Base-by-base conservation (phyloP, 2,329 filamentous ascomycete species). In the Lachnellula arida region DNA sequence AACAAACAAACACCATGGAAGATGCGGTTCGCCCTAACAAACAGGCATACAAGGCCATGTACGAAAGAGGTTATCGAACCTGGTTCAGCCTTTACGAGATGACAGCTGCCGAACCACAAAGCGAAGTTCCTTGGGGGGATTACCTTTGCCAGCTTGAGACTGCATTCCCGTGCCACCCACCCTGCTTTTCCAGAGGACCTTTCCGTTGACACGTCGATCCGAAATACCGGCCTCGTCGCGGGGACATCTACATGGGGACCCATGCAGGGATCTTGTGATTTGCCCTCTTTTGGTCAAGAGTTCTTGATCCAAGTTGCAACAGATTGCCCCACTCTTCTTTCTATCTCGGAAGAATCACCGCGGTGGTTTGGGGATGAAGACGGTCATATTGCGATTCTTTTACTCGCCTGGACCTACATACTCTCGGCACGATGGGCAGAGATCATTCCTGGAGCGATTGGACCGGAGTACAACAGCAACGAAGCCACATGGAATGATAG, bases 371-470 rank as follows among this genome's bases (percentile, higher is more conserved):
- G 23, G 46, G 58, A 57, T 17, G 57, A 62, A 14, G 37, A 61
- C 23, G 44, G 59, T 37, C 60, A 64, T 52, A 60, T 61, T 51
- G 53, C 62, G 43, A 28, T 69, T 15, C 62, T 70, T 7, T 55
- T 69, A 51, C 59, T 68, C 48, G 64, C 66, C 15, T 68, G 67
- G 65, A 60, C 66, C 7, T 68, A 71, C 47, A 62, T 68, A 25
- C 66, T 71, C 40, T 68, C 68, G 19, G 65, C 68, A 37, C 55
- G 64, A 58, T 71, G 66, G 67, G 65, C 66, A 5, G 66, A 70
- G 56, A 54, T 70, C 48, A 65, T 71, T 40, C 64, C 66, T 17
- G 63, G 58, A 35, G 64, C 63, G 22, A 47, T 55, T 17, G 54
- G 55, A 59, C 57, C 22, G 22, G 22, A 23, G 22, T 23, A 23